These are phyloP conservation scores for Esteya vermicola DNA, from an alignment of 2,329 filamentous ascomycete species.

Conservation along the genomic window DNA sequence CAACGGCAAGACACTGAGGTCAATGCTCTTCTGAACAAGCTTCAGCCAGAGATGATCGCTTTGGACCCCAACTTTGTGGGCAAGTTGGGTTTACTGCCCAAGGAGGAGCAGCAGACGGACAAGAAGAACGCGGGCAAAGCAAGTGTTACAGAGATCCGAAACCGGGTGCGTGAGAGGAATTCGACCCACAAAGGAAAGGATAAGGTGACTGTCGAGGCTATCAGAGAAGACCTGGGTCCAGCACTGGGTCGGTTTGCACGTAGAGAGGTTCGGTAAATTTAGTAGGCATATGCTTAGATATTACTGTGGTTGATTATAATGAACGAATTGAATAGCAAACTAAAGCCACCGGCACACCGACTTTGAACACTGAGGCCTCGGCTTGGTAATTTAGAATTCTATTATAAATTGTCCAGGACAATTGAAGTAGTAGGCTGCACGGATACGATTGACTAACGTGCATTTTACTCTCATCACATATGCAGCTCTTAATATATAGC, in stretches of 20 bases:
- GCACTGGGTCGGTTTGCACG: conserved; percentile 74
- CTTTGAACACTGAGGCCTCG: no score
- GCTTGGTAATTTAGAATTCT: no score
- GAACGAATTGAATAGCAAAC: no score
- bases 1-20: conserved; percentile 90
- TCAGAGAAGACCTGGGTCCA: conserved; percentile 65
- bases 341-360: no score
- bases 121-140: conserved; percentile 57
- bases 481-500: no score
- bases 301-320: no score
- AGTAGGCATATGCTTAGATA: background rate
- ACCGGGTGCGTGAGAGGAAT: conserved; percentile 67
- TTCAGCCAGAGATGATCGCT: conserved; percentile 93
- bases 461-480: no score
- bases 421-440: no score
- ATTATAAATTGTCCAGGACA: no score
- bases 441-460: no score
- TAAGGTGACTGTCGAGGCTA: no score
- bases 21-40: conserved; percentile 78
- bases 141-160: conserved; percentile 47
- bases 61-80: conserved; percentile 87
- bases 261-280: no score
- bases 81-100: conserved; percentile 66
- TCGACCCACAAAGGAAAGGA: conserved; percentile 52
- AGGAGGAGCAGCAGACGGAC: conserved; percentile 63